Conservation (phyloP, 164 flowering plant species). For the Euptelea pleiosperma region DNA sequence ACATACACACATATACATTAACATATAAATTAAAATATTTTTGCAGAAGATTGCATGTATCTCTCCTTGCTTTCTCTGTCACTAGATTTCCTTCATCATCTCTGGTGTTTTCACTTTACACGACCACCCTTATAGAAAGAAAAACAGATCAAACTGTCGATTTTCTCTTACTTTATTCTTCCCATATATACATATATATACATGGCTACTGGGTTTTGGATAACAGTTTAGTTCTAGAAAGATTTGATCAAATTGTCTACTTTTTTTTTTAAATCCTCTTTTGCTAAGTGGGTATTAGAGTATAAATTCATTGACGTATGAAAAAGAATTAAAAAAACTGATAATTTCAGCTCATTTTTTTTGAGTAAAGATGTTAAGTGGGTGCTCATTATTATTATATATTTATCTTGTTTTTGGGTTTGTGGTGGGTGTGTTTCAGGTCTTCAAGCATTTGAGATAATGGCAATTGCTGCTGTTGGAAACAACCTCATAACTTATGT, state of each 20-base stretch:
- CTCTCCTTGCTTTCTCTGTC: conserved; percentile 4
- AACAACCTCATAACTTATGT: conserved; percentile 89
- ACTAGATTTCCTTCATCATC: background rate
- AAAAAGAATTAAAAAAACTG: no score
- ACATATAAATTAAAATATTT: no score
- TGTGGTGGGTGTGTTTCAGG: conserved; percentile 38
- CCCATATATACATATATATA: no score
- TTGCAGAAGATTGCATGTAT: no score
- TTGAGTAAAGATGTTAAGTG: conserved; percentile 4
- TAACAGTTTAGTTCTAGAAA: no score
- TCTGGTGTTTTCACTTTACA: background rate
- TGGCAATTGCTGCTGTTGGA: conserved; percentile 94
- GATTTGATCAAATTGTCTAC: no score
- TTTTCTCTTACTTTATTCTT: no score
- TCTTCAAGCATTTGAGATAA: conserved; percentile 80
- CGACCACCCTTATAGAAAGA: no score
- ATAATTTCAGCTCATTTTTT: no score
- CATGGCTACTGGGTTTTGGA: no score
- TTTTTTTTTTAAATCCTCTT: no score
- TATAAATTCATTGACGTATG: background rate
- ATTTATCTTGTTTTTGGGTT: conserved; percentile 4
- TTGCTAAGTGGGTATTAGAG: background rate
- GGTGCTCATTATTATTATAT: conserved; percentile 3
- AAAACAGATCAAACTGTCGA: no score
- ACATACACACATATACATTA: background rate